A percentile compares a stretch with the other conserved stretches of the same genome.
These are phyloP conservation scores for Lactifluus pinguis DNA, from an alignment of 768 basidiomycete species.

Conservation along the genomic window DNA sequence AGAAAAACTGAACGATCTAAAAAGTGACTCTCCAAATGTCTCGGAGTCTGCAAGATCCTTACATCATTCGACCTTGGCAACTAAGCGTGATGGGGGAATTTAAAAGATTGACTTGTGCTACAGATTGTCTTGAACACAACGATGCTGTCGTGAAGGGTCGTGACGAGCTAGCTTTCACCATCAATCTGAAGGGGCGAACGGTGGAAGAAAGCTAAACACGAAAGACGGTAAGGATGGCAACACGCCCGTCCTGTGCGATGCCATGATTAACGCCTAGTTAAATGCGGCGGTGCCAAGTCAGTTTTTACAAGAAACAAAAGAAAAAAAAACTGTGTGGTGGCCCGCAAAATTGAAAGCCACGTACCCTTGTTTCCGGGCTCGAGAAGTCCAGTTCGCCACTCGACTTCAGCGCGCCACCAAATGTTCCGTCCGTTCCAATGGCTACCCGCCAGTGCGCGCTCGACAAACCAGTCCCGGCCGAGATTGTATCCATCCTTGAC, in stretches of 20 bases:
- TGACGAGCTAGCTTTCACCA: neutral
- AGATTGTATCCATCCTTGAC: conserved; percentile 71
- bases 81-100: neutral
- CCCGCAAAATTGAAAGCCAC: conserved; percentile 10
- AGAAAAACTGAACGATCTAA: neutral
- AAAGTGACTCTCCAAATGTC: neutral
- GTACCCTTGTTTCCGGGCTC: conserved; percentile 59
- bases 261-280: conserved; percentile 66
- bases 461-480: conserved; percentile 73
- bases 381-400: conserved; percentile 64
- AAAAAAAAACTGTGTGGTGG: neutral
- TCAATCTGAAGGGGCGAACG: neutral
- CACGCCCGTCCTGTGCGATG: conserved; percentile 70
- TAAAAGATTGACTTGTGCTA: neutral
- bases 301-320: neutral
- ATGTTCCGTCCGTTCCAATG: conserved; percentile 43
- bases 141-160: neutral
- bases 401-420: conserved; percentile 71
- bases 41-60: neutral
- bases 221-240: conserved; percentile 67
- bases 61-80: neutral
- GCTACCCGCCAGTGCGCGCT: conserved; percentile 50
- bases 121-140: neutral
- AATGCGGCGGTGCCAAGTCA: neutral
- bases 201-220: conserved; percentile 29